Evolutionary conservation across 2,329 filamentous ascomycete genomes (phyloP).

Genomic region (Penicillium palitans): DNA sequence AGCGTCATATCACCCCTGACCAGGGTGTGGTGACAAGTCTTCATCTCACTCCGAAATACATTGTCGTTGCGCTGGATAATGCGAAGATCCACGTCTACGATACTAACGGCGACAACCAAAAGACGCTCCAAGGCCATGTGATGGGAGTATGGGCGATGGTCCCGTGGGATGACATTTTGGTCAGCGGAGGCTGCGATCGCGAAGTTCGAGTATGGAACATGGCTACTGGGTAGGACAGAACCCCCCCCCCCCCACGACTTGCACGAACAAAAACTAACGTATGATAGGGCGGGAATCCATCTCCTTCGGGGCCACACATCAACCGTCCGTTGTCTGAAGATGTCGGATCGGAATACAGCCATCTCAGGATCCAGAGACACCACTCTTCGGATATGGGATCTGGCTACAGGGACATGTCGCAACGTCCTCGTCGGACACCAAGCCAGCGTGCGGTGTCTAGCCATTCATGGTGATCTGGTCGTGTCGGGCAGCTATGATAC

Average conservation of each 20-base stretch:
- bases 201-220: constrained; percentile 98
- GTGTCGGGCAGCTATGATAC: constrained; percentile 99
- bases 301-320: constrained; percentile 92
- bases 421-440: constrained; percentile 94
- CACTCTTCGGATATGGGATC: constrained; percentile 92
- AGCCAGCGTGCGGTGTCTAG: constrained; percentile 89
- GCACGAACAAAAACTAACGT: constrained; percentile 1
- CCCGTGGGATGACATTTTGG: constrained; percentile 90
- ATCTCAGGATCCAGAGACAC: constrained; percentile 97
- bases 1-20: constrained; percentile 89
- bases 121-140: constrained; percentile 89
- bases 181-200: constrained; percentile 93
- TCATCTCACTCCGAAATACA: constrained; percentile 92
- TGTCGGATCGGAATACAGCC: constrained; percentile 90
- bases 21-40: constrained; percentile 95
- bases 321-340: constrained; percentile 94
- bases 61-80: constrained; percentile 95
- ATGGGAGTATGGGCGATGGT: constrained; percentile 99
- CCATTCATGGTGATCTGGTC: constrained; percentile 93
- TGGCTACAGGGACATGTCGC: constrained; percentile 80
- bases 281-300: constrained; percentile 67
- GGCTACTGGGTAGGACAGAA: constrained; percentile 69
- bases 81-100: constrained; percentile 98
- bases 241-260: constrained; percentile 18
- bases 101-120: constrained; percentile 81